phyloP scores from a whole-genome alignment of 306 rosid genomes.

The Quercus variabilis region DNA sequence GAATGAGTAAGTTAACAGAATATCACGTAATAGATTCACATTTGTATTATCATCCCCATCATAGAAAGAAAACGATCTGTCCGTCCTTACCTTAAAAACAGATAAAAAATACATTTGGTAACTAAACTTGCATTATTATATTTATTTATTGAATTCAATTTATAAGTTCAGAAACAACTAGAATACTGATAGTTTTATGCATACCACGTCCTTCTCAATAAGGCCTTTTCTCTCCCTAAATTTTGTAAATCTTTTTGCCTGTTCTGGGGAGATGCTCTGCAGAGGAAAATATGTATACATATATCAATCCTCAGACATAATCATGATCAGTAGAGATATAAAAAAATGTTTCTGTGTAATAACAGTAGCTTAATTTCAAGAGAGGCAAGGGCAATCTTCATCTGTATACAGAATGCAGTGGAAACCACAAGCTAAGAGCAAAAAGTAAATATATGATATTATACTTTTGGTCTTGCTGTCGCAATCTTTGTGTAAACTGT shows the following conservation, averaged over 20 bases:
- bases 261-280: slow-evolving; percentile 81
- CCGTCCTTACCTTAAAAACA: slow-evolving; percentile 82
- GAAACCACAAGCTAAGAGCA: not conserved
- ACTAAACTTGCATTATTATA: slow-evolving; percentile 26
- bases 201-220: slow-evolving; percentile 97
- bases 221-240: slow-evolving; percentile 98
- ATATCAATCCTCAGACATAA: slow-evolving; percentile 12
- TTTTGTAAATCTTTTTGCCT: slow-evolving; percentile 92
- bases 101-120: slow-evolving; percentile 18
- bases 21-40: slow-evolving; percentile 76
- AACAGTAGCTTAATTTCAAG: not conserved
- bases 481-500: not conserved
- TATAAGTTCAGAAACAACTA: slow-evolving; percentile 11
- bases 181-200: slow-evolving; percentile 20
- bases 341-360: not conserved
- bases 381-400: not conserved
- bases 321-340: slow-evolving; percentile 1
- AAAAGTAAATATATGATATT: not conserved
- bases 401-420: not conserved
- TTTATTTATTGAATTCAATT: slow-evolving; percentile 5
- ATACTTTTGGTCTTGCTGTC: not conserved
- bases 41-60: slow-evolving; percentile 96
- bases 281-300: slow-evolving; percentile 8
- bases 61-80: slow-evolving; percentile 67
- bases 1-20: slow-evolving; percentile 88